These are phyloP conservation scores for Lentinula edodes DNA, from an alignment of 768 basidiomycete genomes.

Conservation along the genomic window DNA sequence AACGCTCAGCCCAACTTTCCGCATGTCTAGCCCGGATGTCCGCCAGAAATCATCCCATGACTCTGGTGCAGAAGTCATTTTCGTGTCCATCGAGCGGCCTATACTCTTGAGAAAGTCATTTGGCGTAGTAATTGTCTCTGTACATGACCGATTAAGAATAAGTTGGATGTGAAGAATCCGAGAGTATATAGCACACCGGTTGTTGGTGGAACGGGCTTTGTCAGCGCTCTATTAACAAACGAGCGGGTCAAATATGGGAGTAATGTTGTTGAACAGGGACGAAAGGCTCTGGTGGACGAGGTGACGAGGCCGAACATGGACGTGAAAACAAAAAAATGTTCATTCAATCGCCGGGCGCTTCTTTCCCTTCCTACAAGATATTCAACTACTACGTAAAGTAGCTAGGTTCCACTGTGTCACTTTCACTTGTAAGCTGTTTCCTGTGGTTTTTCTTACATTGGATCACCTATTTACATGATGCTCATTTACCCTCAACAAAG, in stretches of 20 bases:
- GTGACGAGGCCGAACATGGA: constrained; percentile 1
- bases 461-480: neutral
- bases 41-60: constrained; percentile 74
- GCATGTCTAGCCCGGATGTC: constrained; percentile 49
- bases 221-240: constrained; percentile 26
- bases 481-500: neutral
- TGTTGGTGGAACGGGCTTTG: constrained; percentile 29
- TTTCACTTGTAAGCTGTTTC: no score
- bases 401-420: no score
- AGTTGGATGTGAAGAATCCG: neutral
- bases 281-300: neutral
- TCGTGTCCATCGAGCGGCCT: constrained; percentile 62
- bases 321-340: neutral
- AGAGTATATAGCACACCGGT: constrained; percentile 22
- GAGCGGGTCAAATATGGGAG: constrained; percentile 25
- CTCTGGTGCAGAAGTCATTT: constrained; percentile 42
- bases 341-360: no score
- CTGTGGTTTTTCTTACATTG: no score
- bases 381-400: no score
- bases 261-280: neutral
- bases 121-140: constrained; percentile 51
- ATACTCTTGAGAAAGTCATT: constrained; percentile 68
- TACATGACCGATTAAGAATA: neutral
- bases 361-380: no score
- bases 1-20: constrained; percentile 58